Evolutionary conservation across 768 basidiomycete genomes (phyloP), one percentile per base, ranked within the genome.

Genomic region (Lactarius psammicola): DNA sequence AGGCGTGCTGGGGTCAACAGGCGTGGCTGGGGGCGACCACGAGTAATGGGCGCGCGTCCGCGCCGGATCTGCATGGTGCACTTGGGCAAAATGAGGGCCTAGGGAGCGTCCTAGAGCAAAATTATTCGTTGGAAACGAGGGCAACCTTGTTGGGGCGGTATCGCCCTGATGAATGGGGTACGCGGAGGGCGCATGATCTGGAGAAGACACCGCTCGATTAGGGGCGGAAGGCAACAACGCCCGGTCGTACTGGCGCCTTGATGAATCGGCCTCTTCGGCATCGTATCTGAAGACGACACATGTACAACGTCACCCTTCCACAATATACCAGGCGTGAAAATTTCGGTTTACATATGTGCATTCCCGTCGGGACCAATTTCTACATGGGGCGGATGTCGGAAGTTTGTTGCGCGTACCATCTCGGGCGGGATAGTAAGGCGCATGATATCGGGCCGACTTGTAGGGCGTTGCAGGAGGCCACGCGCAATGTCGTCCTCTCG

Each of bases 341-440:
- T 9, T 28, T 59, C 36, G 33, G 31, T 85, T 74, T 76, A 89
- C 87, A 86, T 82, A 59, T 90, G 84, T 64, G 85, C 79, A 28
- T 83, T 82, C 20, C 89, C 87, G 69, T 92, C 89, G 4, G 85
- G 81, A 11, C 87, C 88, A 40, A 86, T 80, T 68, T 92, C 90
- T 34, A 92, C 81, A 72, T 90, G 85, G 1, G 92, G 92, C 3
- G 92, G 92, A 58, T 92, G 85, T 10, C 94, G 84, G 73, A 94
- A 95, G 74, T 89, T 90, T 20, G 89, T 87, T 38, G 88, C 80
- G 54, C 88, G 85, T 73, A 94, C 87, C 69, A 92, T 87, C 65
- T 89, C 86, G 8, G 87, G 84, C 4, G 88, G 86, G 79, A 95
- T 89, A 58, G 83, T 82, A 4, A 94, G 78, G 26, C 79, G 75